Evolutionary conservation across 768 basidiomycete genomes (phyloP).

Genomic region (Leccinum disarticulatum): DNA sequence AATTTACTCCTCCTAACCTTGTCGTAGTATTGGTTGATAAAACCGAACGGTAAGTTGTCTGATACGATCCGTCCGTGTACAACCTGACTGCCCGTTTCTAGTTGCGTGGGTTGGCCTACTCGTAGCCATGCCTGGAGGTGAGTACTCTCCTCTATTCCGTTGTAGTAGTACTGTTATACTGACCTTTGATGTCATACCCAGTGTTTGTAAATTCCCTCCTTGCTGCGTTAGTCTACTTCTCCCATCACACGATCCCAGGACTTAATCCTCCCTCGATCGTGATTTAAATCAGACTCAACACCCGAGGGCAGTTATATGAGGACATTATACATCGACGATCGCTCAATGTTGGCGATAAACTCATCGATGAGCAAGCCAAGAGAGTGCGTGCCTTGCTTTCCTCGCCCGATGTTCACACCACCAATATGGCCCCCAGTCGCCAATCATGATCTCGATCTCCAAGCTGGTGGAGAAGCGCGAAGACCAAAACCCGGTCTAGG

Average conservation of each 20-base stretch:
- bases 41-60: conserved; percentile 8
- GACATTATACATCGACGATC: conserved; percentile 18
- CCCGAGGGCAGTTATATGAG: conserved; percentile 1
- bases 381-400: conserved; percentile 6
- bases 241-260: not conserved
- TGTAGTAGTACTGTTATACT: not conserved
- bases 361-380: conserved; percentile 6
- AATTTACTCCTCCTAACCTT: not conserved
- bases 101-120: conserved; percentile 20
- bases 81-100: not conserved
- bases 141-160: not conserved
- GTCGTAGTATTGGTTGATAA: conserved; percentile 21
- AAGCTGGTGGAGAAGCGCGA: conserved; percentile 5
- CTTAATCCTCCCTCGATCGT: not conserved
- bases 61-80: not conserved
- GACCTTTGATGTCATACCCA: not conserved
- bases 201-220: conserved; percentile 22
- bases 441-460: conserved; percentile 19
- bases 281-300: conserved; percentile 12
- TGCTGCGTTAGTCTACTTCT: conserved; percentile 14
- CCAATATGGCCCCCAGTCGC: conserved; percentile 9
- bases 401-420: not conserved
- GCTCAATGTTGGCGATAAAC: not conserved
- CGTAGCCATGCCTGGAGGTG: conserved; percentile 21
- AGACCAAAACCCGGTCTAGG: conserved; percentile 10